Base-by-base conservation (phyloP, 495 filamentous ascomycete genomes). In the Massariosphaeria phaeospora region DNA sequence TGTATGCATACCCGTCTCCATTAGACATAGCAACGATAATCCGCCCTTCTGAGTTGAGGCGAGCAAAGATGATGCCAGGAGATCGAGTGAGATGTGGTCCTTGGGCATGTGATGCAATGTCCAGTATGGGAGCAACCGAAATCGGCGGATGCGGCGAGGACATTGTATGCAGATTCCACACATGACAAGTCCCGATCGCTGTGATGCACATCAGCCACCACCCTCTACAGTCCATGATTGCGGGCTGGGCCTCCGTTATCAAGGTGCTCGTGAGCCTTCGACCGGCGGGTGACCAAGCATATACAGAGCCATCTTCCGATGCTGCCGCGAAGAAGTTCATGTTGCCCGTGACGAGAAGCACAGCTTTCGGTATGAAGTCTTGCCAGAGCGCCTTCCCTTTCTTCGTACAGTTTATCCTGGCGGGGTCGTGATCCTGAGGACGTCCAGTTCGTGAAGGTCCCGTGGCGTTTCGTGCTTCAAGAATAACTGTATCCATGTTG, bases 241-340 rank as follows among this genome's bases (percentile, higher is more conserved):
- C 91, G 1, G 93, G 89, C 61, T 96, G 91, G 4, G 91, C 84
- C 68, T 97, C 94, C 31, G 96, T 70, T 1, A 96, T 78, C 36
- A 96, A 71, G 4, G 90, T 82, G 63, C 86, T 95, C 50, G 90
- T 74, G 7, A 95, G 73, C 31, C 93, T 79, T 48, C 94, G 80
- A 3, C 93, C 93, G n/a, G 90, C 90, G 2, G 93, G 91, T 1
- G 90, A 91, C 90, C 91, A 99, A 25, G 88, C 79, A 66, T 96
- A 87, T 11, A 99, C 59, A n/a, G 83, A 88, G 13, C 89, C 94
- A 65, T 97, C 93, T 68, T 99, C 93, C 56, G 89, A 95, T 13
- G 85, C 89, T 10, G 84, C 91, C 9, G 86, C 84, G 89, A 93
- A 97, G 70, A 96, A 90, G 54, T 82, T 80, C 52, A 84, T 80